Conservation (phyloP, 1,284 basidiomycete genomes). For the Trichosporon coremiiforme region DNA sequence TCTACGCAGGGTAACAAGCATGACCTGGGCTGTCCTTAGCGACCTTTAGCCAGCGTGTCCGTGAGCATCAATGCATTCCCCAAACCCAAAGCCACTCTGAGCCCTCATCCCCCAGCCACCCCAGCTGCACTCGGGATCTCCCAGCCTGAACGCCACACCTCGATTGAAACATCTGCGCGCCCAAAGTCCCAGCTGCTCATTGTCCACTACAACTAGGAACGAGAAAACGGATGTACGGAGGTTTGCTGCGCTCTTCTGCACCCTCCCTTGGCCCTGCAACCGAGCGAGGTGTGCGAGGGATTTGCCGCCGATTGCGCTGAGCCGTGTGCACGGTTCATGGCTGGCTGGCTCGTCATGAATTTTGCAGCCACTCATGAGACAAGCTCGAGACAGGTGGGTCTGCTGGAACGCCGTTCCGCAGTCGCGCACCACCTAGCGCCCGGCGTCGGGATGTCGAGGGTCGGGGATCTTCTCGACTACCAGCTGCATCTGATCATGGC, state of each 20-base stretch:
- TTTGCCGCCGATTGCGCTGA: neutral
- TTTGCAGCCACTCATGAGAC: no score
- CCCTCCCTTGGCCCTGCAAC: neutral
- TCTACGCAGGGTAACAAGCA: constrained; percentile 3
- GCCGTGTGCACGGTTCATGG: no score
- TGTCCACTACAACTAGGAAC: neutral
- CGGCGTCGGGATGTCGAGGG: no score
- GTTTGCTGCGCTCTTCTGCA: neutral
- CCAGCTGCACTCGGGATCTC: neutral
- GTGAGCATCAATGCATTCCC: neutral
- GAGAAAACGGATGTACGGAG: neutral
- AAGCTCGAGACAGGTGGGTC: no score
- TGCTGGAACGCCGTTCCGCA: neutral
- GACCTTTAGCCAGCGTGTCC: neutral
- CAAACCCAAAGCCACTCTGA: neutral
- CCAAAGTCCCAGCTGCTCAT: neutral
- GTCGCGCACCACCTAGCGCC: neutral
- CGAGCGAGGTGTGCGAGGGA: neutral
- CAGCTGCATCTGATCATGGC: neutral
- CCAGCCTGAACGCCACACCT: neutral
- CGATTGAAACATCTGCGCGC: neutral
- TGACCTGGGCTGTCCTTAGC: neutral
- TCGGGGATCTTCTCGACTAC: no score
- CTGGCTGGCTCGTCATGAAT: no score
- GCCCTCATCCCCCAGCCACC: neutral